Conservation (phyloP, 2,329 filamentous ascomycete genomes). For the Aspergillus texensis region DNA sequence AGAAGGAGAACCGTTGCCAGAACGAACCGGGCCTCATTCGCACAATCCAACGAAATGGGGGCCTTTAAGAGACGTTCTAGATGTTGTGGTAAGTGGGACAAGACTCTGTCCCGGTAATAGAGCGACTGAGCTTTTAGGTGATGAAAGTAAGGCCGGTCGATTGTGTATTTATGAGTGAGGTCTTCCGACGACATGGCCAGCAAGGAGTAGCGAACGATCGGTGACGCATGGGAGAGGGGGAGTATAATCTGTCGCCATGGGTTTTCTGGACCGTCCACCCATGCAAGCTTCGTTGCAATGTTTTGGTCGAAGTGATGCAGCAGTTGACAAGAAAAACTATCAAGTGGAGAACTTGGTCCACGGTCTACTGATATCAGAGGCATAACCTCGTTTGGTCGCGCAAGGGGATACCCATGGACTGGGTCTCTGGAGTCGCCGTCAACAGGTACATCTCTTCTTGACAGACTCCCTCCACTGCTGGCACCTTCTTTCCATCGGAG, state of each 20-base stretch:
- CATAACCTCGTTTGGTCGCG: not conserved
- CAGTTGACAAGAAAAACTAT: constrained; percentile 13
- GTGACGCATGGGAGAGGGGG: constrained; percentile 25
- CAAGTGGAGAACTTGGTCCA: not conserved
- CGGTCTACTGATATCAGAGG: not conserved
- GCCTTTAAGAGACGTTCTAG: constrained; percentile 12
- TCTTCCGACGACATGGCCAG: constrained; percentile 30
- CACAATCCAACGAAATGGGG: not conserved
- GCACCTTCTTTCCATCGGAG: constrained; percentile 30
- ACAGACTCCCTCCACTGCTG: constrained; percentile 29
- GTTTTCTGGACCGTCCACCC: constrained; percentile 30
- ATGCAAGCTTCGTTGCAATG: constrained; percentile 27
- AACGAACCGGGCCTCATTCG: constrained; percentile 11
- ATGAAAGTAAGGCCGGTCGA: constrained; percentile 9
- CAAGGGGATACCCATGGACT: not conserved
- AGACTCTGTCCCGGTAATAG: constrained; percentile 13
- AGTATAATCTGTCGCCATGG: constrained; percentile 30
- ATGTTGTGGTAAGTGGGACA: constrained; percentile 15
- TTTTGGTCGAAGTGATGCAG: constrained; percentile 27
- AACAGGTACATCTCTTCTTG: constrained; percentile 23
- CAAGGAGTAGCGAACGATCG: constrained; percentile 25
- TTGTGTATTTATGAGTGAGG: constrained; percentile 16
- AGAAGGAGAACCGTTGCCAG: constrained; percentile 30
- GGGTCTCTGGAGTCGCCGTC: not conserved
- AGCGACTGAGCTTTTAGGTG: constrained; percentile 15